Conservation (phyloP, 2,329 filamentous ascomycete species). For the Acephala macrosclerotiorum region DNA sequence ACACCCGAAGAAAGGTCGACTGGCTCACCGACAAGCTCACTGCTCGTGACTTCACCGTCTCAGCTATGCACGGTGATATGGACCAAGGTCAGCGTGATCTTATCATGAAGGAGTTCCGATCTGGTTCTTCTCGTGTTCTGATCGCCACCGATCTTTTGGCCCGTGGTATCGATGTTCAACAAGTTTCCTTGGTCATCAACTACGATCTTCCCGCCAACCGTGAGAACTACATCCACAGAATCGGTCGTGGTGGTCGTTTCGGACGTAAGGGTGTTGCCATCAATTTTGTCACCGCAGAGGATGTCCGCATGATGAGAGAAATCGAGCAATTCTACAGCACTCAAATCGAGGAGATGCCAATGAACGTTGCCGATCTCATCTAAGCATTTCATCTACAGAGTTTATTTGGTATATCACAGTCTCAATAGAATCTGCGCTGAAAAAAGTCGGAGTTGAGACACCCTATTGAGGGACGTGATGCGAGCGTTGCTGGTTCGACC, state of each 20-base stretch:
- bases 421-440: constrained; percentile 33
- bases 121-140: constrained; percentile 96
- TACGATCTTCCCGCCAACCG: constrained; percentile 99
- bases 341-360: constrained; percentile 99
- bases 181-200: constrained; percentile 99
- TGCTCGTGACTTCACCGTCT: constrained; percentile 98
- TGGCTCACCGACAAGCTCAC: constrained; percentile 99
- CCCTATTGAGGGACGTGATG: constrained; percentile 43
- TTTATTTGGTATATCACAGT: constrained; percentile 44
- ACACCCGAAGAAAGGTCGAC: constrained; percentile 99
- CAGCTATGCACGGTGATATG: constrained; percentile 99
- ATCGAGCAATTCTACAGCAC: constrained; percentile 99
- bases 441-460: constrained; percentile 33
- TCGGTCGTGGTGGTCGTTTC: constrained; percentile 99
- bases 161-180: constrained; percentile 99
- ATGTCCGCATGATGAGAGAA: constrained; percentile 99
- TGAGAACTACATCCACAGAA: constrained; percentile 99
- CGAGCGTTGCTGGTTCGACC: constrained; percentile 47
- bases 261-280: constrained; percentile 99
- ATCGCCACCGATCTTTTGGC: constrained; percentile 98
- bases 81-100: constrained; percentile 96
- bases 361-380: constrained; percentile 84
- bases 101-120: constrained; percentile 99
- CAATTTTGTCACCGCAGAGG: constrained; percentile 99
- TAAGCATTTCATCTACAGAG: constrained; percentile 51